Evolutionary conservation across 1,284 basidiomycete species (phyloP).

Genomic region (Puccinia novopanici): DNA sequence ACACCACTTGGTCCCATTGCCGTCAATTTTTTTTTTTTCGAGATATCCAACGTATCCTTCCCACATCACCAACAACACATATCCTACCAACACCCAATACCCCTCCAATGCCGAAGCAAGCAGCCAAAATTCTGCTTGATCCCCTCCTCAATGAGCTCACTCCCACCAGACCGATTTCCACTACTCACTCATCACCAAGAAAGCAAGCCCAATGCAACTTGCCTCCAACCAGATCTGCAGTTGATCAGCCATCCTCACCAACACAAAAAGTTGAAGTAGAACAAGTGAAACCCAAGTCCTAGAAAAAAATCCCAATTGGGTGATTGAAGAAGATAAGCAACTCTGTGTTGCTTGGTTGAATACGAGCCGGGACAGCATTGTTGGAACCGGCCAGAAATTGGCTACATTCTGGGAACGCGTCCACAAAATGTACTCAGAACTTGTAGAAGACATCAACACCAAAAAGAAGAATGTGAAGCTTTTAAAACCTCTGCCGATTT

Average conservation of each 20-base stretch:
- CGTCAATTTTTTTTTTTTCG: not conserved
- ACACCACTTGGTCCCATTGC: not conserved
- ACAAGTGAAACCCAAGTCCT: not conserved
- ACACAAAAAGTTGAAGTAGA: not conserved
- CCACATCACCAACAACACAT: not conserved
- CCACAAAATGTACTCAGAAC: not conserved
- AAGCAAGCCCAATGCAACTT: too few species aligned
- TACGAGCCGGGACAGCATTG: not conserved
- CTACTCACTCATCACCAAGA: too few species aligned
- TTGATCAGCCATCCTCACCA: not conserved
- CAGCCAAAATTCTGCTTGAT: not conserved
- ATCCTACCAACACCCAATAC: not conserved
- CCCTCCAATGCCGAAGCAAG: too few species aligned
- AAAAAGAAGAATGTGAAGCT: not conserved
- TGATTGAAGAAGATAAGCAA: not conserved
- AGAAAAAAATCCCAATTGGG: not conserved
- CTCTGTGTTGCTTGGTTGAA: conserved; percentile 1
- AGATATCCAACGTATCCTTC: not conserved
- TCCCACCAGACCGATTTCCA: too few species aligned
- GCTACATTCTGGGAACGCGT: not conserved
- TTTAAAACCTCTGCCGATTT: not conserved
- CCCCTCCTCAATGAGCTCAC: not conserved
- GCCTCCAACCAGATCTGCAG: not conserved
- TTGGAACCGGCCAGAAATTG: not conserved
- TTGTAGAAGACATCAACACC: not conserved